These are phyloP conservation scores for Penicillium bialowiezense DNA, from an alignment of 495 filamentous ascomycete genomes.

Conservation along the genomic window DNA sequence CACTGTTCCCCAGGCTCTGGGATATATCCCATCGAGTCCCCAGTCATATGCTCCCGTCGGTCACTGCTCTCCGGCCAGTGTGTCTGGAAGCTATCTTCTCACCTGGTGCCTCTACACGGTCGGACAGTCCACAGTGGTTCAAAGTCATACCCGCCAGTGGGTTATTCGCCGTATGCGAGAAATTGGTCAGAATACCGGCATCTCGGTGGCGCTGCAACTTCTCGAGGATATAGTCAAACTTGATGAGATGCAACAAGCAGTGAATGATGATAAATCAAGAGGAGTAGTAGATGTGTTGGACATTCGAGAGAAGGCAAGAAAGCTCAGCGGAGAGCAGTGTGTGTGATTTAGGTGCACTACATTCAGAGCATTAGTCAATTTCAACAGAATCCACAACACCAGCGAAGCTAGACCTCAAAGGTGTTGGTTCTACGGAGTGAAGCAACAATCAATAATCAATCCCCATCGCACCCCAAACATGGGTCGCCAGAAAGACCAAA, in stretches of 20 bases:
- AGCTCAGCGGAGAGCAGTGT: too few relatives aligned
- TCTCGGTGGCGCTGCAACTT: slow-evolving; percentile 19
- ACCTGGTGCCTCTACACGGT: slow-evolving; percentile 36
- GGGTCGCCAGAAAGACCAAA: slow-evolving; percentile 2
- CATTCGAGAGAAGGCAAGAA: too few relatives aligned
- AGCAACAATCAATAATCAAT: too few relatives aligned
- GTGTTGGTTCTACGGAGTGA: too few relatives aligned
- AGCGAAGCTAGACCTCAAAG: too few relatives aligned
- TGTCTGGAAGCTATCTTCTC: slow-evolving; percentile 32
- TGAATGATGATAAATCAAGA: too few relatives aligned
- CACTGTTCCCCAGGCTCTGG: slow-evolving; percentile 39
- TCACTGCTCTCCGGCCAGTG: background rate
- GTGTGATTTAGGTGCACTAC: too few relatives aligned
- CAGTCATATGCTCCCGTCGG: background rate
- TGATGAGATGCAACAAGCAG: background rate
- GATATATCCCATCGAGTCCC: slow-evolving; percentile 1
- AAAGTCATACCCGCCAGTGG: slow-evolving; percentile 26
- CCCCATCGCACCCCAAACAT: slow-evolving; percentile 1
- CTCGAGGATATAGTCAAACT: background rate
- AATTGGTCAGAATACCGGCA: slow-evolving; percentile 21
- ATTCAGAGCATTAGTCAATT: too few relatives aligned
- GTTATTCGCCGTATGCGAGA: slow-evolving; percentile 22
- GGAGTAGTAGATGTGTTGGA: too few relatives aligned
- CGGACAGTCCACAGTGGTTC: slow-evolving; percentile 22
- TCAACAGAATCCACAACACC: too few relatives aligned